Conservation (phyloP, 495 filamentous ascomycete species). For the Talaromyces liani region DNA sequence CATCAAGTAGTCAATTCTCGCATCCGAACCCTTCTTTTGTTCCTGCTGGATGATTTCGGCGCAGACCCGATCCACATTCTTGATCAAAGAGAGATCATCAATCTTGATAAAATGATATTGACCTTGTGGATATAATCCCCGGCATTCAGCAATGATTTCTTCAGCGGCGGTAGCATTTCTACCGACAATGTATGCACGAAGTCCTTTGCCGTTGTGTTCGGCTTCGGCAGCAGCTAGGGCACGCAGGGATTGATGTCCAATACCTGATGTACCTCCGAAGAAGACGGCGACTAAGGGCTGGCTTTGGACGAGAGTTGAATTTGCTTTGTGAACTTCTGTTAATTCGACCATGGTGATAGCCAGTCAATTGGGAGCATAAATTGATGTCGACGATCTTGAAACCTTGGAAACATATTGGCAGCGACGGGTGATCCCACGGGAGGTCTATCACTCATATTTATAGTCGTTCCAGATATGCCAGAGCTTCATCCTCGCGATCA, state of each 20-base stretch:
- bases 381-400: too few relatives aligned
- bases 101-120: slow-evolving; percentile 19
- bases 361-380: background rate
- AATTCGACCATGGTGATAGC: slow-evolving; percentile 12
- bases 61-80: slow-evolving; percentile 22
- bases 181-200: slow-evolving; percentile 18
- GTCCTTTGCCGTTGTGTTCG: slow-evolving; percentile 4
- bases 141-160: slow-evolving; percentile 15
- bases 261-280: slow-evolving; percentile 17
- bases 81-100: slow-evolving; percentile 19
- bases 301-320: slow-evolving; percentile 8
- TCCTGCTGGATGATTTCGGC: slow-evolving; percentile 17
- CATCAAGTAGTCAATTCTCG: slow-evolving; percentile 20
- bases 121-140: slow-evolving; percentile 9
- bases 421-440: background rate
- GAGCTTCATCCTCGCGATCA: background rate
- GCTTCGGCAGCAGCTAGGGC: slow-evolving; percentile 13
- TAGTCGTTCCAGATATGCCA: background rate
- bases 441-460: background rate
- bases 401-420: too few relatives aligned
- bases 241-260: slow-evolving; percentile 14
- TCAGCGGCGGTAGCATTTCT: slow-evolving; percentile 14
- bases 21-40: slow-evolving; percentile 2
- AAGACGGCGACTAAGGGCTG: slow-evolving; percentile 17
- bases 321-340: slow-evolving; percentile 11